Evolutionary conservation across 1,139 yeast species (phyloP).

Genomic region (Pichia sp.): DNA sequence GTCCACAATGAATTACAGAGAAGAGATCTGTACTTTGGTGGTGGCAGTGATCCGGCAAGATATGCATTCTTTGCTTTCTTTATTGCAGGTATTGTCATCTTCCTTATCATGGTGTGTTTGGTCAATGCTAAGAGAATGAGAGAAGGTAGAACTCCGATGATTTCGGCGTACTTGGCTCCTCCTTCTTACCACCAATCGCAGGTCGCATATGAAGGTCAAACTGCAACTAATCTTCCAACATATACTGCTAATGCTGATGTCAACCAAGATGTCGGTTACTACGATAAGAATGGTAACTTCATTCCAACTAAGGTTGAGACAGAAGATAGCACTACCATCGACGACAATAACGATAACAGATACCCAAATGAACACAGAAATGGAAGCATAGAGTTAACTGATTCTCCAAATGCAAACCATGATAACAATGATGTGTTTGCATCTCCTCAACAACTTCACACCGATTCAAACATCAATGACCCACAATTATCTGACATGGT

Average conservation of each 20-base stretch:
- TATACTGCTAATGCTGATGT: conserved; percentile 66
- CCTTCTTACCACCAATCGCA: conserved; percentile 82
- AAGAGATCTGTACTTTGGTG: conserved; percentile 11
- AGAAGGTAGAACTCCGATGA: conserved; percentile 66
- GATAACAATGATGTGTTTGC: no score
- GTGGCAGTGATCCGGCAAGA: conserved; percentile 25
- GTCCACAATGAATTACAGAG: conserved; percentile 4
- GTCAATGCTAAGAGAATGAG: conserved; percentile 59
- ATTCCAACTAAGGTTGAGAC: conserved; percentile 33
- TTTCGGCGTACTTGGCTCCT: conserved; percentile 90
- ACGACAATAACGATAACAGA: conserved; percentile 13
- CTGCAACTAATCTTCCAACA: conserved; percentile 57
- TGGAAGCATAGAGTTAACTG: no score
- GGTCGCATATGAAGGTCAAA: conserved; percentile 50
- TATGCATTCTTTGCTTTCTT: conserved; percentile 61
- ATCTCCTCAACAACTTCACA: conserved; percentile 1
- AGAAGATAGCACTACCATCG: not conserved
- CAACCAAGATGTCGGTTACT: conserved; percentile 72
- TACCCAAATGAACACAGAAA: not conserved
- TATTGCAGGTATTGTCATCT: conserved; percentile 45
- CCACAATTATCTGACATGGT: conserved; percentile 11
- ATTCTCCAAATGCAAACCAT: no score
- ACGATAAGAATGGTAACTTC: conserved; percentile 65
- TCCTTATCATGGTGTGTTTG: conserved; percentile 51
- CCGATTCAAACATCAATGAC: conserved; percentile 1